Percentiles rank a stretch among this genome's conserved stretches.
phyloP scores from a whole-genome alignment of 306 rosid species.

The Lathyrus oleraceus region DNA sequence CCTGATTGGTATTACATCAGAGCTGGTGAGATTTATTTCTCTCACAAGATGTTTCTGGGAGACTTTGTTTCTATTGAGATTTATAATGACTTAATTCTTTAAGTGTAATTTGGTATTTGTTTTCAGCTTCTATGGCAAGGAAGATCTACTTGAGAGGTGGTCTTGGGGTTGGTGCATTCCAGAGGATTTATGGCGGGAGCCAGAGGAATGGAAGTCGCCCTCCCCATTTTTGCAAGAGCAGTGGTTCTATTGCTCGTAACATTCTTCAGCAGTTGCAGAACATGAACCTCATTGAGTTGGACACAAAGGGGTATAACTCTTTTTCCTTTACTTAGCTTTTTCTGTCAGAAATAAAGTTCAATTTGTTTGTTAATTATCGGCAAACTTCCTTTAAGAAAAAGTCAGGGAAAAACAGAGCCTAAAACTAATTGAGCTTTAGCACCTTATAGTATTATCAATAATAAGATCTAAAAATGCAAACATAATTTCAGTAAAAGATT shows the following conservation, averaged over 20 bases:
- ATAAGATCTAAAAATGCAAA: not conserved
- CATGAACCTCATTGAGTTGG: conserved; percentile 56
- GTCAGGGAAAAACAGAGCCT: no score
- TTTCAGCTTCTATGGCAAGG: conserved; percentile 73
- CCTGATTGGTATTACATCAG: conserved; percentile 69
- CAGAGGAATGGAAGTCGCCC: conserved; percentile 79
- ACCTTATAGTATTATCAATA: not conserved
- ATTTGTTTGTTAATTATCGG: not conserved
- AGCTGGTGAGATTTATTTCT: conserved; percentile 46
- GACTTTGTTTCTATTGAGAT: not conserved
- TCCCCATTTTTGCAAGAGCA: conserved; percentile 75
- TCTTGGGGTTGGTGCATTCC: conserved; percentile 75
- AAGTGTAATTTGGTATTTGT: not conserved
- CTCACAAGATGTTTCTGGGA: not conserved
- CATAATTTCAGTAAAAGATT: not conserved
- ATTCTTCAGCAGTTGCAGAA: conserved; percentile 64
- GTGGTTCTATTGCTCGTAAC: conserved; percentile 72
- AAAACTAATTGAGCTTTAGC: not conserved
- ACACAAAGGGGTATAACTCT: conserved; percentile 56
- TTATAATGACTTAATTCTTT: not conserved
- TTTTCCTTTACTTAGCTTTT: not conserved
- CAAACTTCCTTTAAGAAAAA: not conserved
- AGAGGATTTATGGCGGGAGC: conserved; percentile 72
- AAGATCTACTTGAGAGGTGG: conserved; percentile 78
- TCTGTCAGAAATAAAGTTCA: not conserved